Base-by-base conservation (phyloP, 108 stramenopile genomes). In the Nitzschia sp. region DNA sequence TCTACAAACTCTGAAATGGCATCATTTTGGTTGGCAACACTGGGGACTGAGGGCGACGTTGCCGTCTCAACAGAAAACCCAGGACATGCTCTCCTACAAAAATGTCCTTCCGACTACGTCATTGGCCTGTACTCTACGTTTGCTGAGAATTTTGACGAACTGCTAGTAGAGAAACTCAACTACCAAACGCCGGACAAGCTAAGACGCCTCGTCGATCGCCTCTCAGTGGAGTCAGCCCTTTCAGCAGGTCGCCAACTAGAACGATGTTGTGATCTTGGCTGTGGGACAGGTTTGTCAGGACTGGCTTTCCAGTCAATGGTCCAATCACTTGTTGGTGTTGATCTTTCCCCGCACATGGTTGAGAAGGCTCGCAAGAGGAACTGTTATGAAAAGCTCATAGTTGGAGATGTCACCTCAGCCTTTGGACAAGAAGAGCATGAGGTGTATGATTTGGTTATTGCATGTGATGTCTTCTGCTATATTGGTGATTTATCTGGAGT, bases 401-500 rank as follows among this genome's bases (percentile, higher is more conserved):
- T 85, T 6, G 86, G 83, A 10, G 80, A 87, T 73, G 74, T 82
- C 8, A 69, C 70, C 26, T 69, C 51, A 15, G 69, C 73, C n/a
- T 78, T 83, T n/a, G 58, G 11, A 25, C 53, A 25, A 55, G 19
- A 25, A 55, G 24, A 11, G 14, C 48, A 14, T 11, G 41, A 22
- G 2, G 7, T 2, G n/a, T 89, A 72, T 61, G 83, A 86, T 60
- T 69, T 89, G 21, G 69, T 89, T 11, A 78, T 86, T 62, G 81
- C 88, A 25, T 89, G 88, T 65, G 85, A 89, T 66, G 81, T 86
- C 6, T 84, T 86, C 51, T 73, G 83, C 8, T 89, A 89, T 41
- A 69, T 89, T 67, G 40, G 44, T 26, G 80, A 85, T 42, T 61
- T 88, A 12, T 29, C 51, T 25, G 60, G 50, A 0, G 73, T 85